Percentiles rank a stretch among this genome's conserved stretches.
phyloP scores from a whole-genome alignment of 1,284 basidiomycete genomes.

The Porodaedalea pini region DNA sequence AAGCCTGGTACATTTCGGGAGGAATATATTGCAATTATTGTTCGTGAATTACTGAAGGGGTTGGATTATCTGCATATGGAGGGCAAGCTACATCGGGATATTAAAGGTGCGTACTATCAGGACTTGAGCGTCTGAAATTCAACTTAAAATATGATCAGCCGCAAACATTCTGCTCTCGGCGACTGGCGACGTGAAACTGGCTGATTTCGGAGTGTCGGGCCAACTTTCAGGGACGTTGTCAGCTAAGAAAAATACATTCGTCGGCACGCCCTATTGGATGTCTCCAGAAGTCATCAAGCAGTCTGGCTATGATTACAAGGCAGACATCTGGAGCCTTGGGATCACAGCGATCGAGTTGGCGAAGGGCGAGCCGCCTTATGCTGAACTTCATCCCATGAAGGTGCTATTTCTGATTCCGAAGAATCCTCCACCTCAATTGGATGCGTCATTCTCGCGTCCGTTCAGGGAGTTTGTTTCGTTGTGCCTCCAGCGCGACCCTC shows the following conservation, averaged over 20 bases:
- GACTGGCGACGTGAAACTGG: constrained; percentile 95
- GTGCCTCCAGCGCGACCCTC: constrained; percentile 92
- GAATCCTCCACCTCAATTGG: constrained; percentile 89
- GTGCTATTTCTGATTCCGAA: constrained; percentile 98
- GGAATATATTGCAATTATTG: constrained; percentile 97
- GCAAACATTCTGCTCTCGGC: constrained; percentile 94
- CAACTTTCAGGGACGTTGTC: constrained; percentile 93
- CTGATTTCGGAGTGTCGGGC: constrained; percentile 99
- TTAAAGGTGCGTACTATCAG: constrained; percentile 70
- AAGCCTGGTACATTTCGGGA: constrained; percentile 96
- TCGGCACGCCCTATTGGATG: constrained; percentile 99
- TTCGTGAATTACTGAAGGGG: constrained; percentile 87
- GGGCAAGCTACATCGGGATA: constrained; percentile 96
- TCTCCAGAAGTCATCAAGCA: constrained; percentile 99
- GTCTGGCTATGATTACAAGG: constrained; percentile 98
- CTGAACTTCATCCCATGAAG: constrained; percentile 99
- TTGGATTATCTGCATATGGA: constrained; percentile 95
- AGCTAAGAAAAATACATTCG: constrained; percentile 99
- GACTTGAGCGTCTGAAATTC: neutral
- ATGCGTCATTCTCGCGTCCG: constrained; percentile 83
- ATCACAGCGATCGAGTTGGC: constrained; percentile 98
- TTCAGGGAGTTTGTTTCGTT: constrained; percentile 94
- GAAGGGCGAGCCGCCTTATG: constrained; percentile 96
- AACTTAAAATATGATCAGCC: constrained; percentile 43
- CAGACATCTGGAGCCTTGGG: constrained; percentile 95